Conservation (phyloP, 2,329 filamentous ascomycete species). For the Volutella citrinella region DNA sequence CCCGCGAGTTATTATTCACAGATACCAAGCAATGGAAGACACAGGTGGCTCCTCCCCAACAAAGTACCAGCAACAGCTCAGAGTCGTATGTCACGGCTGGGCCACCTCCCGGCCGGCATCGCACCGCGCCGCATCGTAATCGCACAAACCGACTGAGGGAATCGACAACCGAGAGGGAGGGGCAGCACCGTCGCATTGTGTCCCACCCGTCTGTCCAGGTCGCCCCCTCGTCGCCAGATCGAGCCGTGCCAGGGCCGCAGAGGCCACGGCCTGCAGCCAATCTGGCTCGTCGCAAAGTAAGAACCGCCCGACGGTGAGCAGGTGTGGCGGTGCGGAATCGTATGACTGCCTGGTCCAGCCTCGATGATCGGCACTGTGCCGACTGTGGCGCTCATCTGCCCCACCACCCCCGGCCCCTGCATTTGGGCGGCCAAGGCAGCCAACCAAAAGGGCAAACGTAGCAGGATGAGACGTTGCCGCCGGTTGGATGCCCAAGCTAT, state of each 20-base stretch:
- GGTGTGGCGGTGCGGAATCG: slow-evolving; percentile 29
- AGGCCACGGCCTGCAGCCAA: too few species aligned
- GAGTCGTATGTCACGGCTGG: slow-evolving; percentile 18
- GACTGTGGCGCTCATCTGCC: slow-evolving; percentile 12
- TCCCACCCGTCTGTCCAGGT: too few species aligned
- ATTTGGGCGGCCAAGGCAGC: too few species aligned
- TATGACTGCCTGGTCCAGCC: slow-evolving; percentile 14
- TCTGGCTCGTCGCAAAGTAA: too few species aligned
- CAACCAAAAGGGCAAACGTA: too few species aligned
- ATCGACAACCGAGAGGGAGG: too few species aligned
- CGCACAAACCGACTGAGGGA: too few species aligned
- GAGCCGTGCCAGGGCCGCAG: slow-evolving; percentile 20
- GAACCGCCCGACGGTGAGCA: slow-evolving; percentile 23
- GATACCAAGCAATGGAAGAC: background rate
- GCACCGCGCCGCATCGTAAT: slow-evolving; percentile 9
- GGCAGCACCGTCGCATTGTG: too few species aligned
- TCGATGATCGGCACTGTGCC: background rate
- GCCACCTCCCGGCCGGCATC: slow-evolving; percentile 11
- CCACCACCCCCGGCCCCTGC: too few species aligned
- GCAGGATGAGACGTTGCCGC: too few species aligned
- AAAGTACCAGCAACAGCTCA: slow-evolving; percentile 8
- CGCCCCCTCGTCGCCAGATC: background rate
- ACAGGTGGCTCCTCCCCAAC: slow-evolving; percentile 6
- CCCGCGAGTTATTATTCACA: too few species aligned
- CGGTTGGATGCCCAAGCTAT: too few species aligned